Conservation (phyloP, 345 rosid genomes). For the Fremontodendron californicum region DNA sequence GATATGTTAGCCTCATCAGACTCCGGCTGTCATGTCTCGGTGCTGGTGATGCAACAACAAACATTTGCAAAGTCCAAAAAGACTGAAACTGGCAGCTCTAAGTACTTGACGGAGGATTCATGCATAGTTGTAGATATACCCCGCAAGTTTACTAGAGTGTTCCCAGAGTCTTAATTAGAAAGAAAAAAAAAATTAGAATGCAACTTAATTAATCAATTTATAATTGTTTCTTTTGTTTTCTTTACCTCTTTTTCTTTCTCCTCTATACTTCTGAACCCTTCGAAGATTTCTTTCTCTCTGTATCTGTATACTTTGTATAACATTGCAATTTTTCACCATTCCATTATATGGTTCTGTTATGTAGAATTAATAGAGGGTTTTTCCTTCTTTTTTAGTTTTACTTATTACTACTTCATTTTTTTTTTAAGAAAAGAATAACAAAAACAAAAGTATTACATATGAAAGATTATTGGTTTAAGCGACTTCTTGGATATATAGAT, state of each 20-base stretch:
- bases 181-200: background rate
- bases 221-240: too few species aligned
- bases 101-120: background rate
- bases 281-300: background rate
- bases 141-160: background rate
- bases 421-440: too few species aligned
- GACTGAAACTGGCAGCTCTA: background rate
- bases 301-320: background rate
- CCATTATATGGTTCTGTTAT: background rate
- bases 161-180: background rate
- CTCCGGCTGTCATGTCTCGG: slow-evolving; percentile 60
- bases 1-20: slow-evolving; percentile 88
- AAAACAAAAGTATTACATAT: too few species aligned
- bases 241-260: too few species aligned
- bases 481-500: too few species aligned
- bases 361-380: too few species aligned
- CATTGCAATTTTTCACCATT: background rate
- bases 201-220: background rate
- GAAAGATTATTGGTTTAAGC: too few species aligned
- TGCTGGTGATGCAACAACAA: slow-evolving; percentile 77
- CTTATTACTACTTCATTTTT: too few species aligned
- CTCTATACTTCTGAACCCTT: background rate
- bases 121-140: background rate
- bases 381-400: too few species aligned
- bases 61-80: background rate